Conservation (phyloP, 345 rosid species). For the Corchorus capsularis region DNA sequence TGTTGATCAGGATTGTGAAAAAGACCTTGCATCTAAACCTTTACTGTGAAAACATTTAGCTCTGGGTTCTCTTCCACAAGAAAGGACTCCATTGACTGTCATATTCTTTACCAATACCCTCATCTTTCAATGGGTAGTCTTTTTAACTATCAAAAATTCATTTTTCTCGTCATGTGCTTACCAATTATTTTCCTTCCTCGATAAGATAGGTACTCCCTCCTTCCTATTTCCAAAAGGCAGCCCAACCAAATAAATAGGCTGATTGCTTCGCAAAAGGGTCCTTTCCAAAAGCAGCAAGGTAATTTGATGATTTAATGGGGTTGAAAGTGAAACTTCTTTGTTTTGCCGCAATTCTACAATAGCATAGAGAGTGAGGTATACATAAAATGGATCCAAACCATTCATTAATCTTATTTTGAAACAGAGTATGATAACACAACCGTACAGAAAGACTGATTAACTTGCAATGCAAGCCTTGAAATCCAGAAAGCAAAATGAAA, state of each 20-base stretch:
- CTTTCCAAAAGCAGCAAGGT: neutral
- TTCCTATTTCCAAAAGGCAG: too few species aligned
- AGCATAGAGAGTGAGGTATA: neutral
- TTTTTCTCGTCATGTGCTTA: too few species aligned
- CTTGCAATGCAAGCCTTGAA: slow-evolving; percentile 18
- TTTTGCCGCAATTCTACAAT: neutral
- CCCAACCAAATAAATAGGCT: too few species aligned
- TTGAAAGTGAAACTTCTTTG: neutral
- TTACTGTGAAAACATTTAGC: neutral
- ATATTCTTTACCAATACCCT: too few species aligned
- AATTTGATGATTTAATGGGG: neutral
- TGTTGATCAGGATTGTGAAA: neutral
- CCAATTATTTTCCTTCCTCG: too few species aligned
- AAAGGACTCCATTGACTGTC: too few species aligned
- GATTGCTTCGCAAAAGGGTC: too few species aligned
- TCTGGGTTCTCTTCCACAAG: too few species aligned
- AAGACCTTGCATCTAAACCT: neutral
- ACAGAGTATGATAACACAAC: neutral
- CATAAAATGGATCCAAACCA: slow-evolving; percentile 5
- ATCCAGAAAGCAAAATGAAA: neutral
- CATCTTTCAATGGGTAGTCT: too few species aligned
- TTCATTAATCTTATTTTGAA: slow-evolving; percentile 25
- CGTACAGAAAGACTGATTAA: neutral
- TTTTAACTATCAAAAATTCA: too few species aligned
- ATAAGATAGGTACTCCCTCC: too few species aligned